A percentile compares a stretch with the other conserved stretches of the same genome.
Evolutionary conservation across 2,329 filamentous ascomycete genomes (phyloP).

Genomic region (Arthrobotrys sinensis): DNA sequence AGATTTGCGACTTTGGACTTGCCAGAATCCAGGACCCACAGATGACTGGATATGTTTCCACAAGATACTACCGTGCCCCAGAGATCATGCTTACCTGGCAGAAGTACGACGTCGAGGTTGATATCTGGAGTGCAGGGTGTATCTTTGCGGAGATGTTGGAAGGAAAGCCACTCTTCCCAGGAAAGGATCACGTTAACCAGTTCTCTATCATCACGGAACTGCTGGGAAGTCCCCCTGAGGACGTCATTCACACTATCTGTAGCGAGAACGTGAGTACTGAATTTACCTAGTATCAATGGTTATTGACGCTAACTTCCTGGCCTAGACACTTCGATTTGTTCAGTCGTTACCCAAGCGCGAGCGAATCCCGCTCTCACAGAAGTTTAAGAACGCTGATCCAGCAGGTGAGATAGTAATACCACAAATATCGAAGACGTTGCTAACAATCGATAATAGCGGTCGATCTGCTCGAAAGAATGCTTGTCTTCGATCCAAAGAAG

Average conservation of each 20-base stretch:
- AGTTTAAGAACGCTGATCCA: conserved; percentile 95
- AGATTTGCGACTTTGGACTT: conserved; percentile 98
- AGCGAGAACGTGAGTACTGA: conserved; percentile 87
- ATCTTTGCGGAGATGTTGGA: conserved; percentile 99
- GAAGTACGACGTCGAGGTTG: conserved; percentile 99
- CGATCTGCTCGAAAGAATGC: conserved; percentile 94
- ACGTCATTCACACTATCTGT: conserved; percentile 98
- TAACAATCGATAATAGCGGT: conserved; percentile 75
- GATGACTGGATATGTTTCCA: conserved; percentile 99
- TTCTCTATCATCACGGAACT: conserved; percentile 99
- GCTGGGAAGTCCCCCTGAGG: conserved; percentile 93
- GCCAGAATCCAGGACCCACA: conserved; percentile 98
- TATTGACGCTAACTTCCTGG: conserved; percentile 33
- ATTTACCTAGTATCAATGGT: background rate
- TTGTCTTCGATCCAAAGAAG: conserved; percentile 98
- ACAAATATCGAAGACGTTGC: conserved; percentile 32
- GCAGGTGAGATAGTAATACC: conserved; percentile 73
- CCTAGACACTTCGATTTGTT: conserved; percentile 83
- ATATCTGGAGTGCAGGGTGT: conserved; percentile 99
- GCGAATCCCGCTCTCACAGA: conserved; percentile 85
- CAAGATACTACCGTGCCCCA: conserved; percentile 96
- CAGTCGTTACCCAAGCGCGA: conserved; percentile 97
- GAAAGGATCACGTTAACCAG: conserved; percentile 99
- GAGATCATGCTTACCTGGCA: conserved; percentile 99
- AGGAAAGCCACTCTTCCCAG: conserved; percentile 97